These are phyloP conservation scores for Myriosclerotinia duriaeana DNA, from an alignment of 2,329 filamentous ascomycete genomes.

Conservation along the genomic window DNA sequence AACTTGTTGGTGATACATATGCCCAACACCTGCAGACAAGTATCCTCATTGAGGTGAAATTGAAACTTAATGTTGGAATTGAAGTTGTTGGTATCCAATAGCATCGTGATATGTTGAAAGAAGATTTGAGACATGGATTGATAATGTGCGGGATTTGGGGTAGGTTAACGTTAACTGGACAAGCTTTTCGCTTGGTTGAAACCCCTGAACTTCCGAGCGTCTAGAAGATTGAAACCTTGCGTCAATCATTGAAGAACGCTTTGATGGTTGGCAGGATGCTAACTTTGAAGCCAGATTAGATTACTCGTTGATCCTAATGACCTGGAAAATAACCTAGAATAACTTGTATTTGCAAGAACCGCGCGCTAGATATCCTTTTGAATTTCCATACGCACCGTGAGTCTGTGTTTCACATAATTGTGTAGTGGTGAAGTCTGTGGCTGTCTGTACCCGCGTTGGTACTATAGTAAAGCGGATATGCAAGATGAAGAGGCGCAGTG, in stretches of 20 bases:
- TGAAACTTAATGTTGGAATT: not conserved
- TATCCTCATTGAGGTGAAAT: not conserved
- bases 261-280: conserved; percentile 15
- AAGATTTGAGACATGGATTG: conserved; percentile 6
- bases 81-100: conserved; percentile 3
- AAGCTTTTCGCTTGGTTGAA: conserved; percentile 17
- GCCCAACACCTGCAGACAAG: not conserved
- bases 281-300: not conserved
- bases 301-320: conserved; percentile 1
- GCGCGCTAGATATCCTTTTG: conserved; percentile 13
- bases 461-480: not conserved
- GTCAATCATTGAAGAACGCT: conserved; percentile 13
- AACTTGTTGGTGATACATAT: not conserved
- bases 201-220: conserved; percentile 21
- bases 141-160: not conserved
- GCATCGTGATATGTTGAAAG: not conserved
- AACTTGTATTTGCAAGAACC: not conserved
- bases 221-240: conserved; percentile 1
- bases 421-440: not conserved
- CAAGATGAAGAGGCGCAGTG: conserved; percentile 8
- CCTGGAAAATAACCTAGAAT: not conserved
- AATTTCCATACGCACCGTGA: not conserved
- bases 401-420: conserved; percentile 16
- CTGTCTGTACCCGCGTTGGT: conserved; percentile 1
- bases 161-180: not conserved